These are phyloP conservation scores for Pichia sp. DNA, from an alignment of 1,139 yeast species.

Conservation along the genomic window DNA sequence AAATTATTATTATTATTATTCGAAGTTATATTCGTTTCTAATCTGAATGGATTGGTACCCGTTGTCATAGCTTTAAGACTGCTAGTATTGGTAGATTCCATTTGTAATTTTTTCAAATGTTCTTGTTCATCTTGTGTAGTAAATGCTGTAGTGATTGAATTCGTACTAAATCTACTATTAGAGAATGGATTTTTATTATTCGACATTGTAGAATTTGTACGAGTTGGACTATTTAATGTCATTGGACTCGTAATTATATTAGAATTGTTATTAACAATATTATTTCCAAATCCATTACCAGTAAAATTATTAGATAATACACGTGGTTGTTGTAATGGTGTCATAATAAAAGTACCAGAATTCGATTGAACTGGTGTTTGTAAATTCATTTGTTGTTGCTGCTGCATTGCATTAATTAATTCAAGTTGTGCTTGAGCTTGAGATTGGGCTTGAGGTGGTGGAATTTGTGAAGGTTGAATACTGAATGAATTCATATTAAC, in stretches of 20 bases:
- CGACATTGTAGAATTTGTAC: slow-evolving; percentile 6
- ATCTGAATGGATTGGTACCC: slow-evolving; percentile 46
- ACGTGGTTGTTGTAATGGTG: slow-evolving; percentile 11
- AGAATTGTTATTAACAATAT: not conserved
- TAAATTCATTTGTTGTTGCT: slow-evolving; percentile 12
- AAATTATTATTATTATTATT: not conserved
- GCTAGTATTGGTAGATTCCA: slow-evolving; percentile 1
- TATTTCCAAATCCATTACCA: slow-evolving; percentile 16
- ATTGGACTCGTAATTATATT: not conserved
- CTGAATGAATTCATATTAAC: slow-evolving; percentile 15
- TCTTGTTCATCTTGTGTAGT: slow-evolving; percentile 16
- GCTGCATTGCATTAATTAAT: slow-evolving; percentile 6
- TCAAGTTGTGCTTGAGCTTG: too few relatives aligned
- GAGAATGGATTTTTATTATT: slow-evolving; percentile 26
- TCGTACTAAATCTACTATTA: slow-evolving; percentile 22
- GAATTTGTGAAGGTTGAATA: slow-evolving; percentile 17
- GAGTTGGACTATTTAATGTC: slow-evolving; percentile 3
- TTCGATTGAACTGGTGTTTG: slow-evolving; percentile 7
- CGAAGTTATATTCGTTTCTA: slow-evolving; percentile 16
- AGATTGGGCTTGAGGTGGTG: slow-evolving; percentile 14
- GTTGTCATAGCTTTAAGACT: slow-evolving; percentile 24
- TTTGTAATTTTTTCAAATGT: slow-evolving; percentile 10
- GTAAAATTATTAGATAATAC: slow-evolving; percentile 15
- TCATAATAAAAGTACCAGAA: slow-evolving; percentile 5
- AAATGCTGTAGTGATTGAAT: slow-evolving; percentile 21